phyloP scores from a whole-genome alignment of 345 rosid species.

The Aquilaria sinensis region DNA sequence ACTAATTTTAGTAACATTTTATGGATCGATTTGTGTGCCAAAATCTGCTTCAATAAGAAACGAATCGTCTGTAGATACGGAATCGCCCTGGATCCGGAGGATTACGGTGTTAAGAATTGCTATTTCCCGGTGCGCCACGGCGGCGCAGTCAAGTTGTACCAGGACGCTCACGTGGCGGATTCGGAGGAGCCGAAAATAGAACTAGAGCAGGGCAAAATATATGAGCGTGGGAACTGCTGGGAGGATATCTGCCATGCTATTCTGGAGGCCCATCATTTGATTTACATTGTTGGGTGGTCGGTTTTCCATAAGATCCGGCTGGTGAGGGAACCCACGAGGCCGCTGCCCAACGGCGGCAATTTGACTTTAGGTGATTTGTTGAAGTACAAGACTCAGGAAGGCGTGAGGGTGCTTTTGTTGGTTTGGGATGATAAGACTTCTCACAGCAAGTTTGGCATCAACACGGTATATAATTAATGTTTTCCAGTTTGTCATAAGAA shows the following conservation, averaged over 20 bases:
- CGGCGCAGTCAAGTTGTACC: slow-evolving; percentile 52
- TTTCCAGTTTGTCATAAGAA: no score
- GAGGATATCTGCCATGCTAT: slow-evolving; percentile 79
- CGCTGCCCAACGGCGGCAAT: slow-evolving; percentile 51
- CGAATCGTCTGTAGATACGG: slow-evolving; percentile 19
- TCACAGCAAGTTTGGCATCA: slow-evolving; percentile 51
- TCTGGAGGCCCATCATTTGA: slow-evolving; percentile 72
- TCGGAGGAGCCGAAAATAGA: slow-evolving; percentile 38
- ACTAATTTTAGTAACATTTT: no score
- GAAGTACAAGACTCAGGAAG: slow-evolving; percentile 74
- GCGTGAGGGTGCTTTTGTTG: slow-evolving; percentile 63
- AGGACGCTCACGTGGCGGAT: slow-evolving; percentile 67
- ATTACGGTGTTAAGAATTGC: slow-evolving; percentile 31
- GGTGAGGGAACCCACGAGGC: slow-evolving; percentile 48
- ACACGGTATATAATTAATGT: slow-evolving; percentile 37
- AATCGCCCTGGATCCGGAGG: slow-evolving; percentile 23
- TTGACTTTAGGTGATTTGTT: slow-evolving; percentile 58
- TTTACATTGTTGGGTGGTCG: slow-evolving; percentile 73
- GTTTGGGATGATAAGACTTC: slow-evolving; percentile 91
- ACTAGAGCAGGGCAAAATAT: slow-evolving; percentile 41
- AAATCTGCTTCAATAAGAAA: no score
- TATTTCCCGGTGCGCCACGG: slow-evolving; percentile 62
- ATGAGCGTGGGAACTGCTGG: slow-evolving; percentile 53
- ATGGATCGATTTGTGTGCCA: no score
- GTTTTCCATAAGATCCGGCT: slow-evolving; percentile 57